A percentile compares a stretch with the other conserved stretches of the same genome.
These are phyloP conservation scores for Mimosa pudica DNA, from an alignment of 306 rosid species.

Conservation along the genomic window DNA sequence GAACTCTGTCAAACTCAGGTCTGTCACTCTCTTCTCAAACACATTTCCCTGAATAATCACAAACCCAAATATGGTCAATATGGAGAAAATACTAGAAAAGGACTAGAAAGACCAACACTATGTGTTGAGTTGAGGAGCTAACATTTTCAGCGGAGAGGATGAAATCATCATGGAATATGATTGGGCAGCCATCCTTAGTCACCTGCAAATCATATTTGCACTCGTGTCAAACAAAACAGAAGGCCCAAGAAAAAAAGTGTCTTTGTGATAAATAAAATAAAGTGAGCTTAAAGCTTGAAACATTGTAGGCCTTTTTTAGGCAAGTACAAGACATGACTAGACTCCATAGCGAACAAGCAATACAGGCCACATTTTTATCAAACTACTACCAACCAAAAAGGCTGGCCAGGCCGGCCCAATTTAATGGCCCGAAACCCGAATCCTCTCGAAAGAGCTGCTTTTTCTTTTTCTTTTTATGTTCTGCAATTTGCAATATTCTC, in stretches of 20 bases:
- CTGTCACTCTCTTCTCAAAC: slow-evolving; percentile 62
- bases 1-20: slow-evolving; percentile 56
- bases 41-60: slow-evolving; percentile 55
- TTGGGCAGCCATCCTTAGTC: slow-evolving; percentile 75
- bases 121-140: slow-evolving; percentile 6
- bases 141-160: slow-evolving; percentile 61
- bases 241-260: too few relatives aligned
- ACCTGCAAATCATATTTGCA: slow-evolving; percentile 63
- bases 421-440: background rate
- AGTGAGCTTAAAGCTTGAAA: too few relatives aligned
- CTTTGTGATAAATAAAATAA: too few relatives aligned
- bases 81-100: background rate
- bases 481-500: too few relatives aligned
- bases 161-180: slow-evolving; percentile 77
- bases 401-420: background rate
- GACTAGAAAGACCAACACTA: background rate
- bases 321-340: background rate
- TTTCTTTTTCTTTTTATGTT: too few relatives aligned
- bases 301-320: background rate
- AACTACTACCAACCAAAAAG: background rate
- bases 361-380: background rate
- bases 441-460: background rate
- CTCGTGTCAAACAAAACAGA: slow-evolving; percentile 25
- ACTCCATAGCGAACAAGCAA: background rate
- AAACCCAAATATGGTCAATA: background rate